Evolutionary conservation across 495 filamentous ascomycete genomes (phyloP).

Genomic region (Penicillium dipodomyicola): DNA sequence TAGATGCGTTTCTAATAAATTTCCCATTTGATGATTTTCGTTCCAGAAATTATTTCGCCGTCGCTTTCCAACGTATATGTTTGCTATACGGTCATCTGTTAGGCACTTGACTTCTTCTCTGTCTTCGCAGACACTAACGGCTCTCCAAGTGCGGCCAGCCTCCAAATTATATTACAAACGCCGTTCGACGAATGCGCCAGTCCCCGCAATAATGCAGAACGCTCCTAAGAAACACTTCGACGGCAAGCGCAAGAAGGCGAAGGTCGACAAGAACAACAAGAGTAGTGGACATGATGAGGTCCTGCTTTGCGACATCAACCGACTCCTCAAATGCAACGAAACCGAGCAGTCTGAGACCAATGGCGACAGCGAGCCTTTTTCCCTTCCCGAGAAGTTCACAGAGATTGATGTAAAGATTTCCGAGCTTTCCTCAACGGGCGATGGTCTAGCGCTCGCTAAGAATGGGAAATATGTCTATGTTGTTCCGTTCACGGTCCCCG

Average conservation of each 20-base stretch:
- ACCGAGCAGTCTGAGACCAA: conserved; percentile 29
- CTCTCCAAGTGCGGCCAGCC: conserved; percentile 4
- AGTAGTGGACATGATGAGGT: conserved; percentile 62
- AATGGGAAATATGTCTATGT: conserved; percentile 74
- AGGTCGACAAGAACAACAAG: conserved; percentile 40
- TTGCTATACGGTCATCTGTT: conserved; percentile 17
- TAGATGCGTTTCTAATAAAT: conserved; percentile 35
- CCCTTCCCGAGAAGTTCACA: conserved; percentile 63
- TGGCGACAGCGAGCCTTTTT: conserved; percentile 19
- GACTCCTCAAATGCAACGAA: conserved; percentile 56
- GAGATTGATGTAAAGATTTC: conserved; percentile 77
- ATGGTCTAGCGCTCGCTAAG: conserved; percentile 69
- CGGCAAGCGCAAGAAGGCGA: conserved; percentile 50
- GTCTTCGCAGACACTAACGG: neutral
- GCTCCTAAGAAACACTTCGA: conserved; percentile 28
- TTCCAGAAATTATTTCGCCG: conserved; percentile 10
- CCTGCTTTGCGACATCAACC: conserved; percentile 65
- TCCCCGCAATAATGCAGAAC: conserved; percentile 33
- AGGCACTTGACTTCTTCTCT: conserved; percentile 15
- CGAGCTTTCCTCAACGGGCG: conserved; percentile 83
- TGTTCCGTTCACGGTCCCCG: conserved; percentile 84
- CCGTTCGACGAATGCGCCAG: conserved; percentile 19
- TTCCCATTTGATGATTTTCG: conserved; percentile 24
- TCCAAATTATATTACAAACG: conserved; percentile 13
- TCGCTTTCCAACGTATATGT: conserved; percentile 23